Evolutionary conservation across 2,329 filamentous ascomycete species (phyloP), one percentile per base, ranked within the genome.

Genomic region (Colletotrichum euphorbiae): DNA sequence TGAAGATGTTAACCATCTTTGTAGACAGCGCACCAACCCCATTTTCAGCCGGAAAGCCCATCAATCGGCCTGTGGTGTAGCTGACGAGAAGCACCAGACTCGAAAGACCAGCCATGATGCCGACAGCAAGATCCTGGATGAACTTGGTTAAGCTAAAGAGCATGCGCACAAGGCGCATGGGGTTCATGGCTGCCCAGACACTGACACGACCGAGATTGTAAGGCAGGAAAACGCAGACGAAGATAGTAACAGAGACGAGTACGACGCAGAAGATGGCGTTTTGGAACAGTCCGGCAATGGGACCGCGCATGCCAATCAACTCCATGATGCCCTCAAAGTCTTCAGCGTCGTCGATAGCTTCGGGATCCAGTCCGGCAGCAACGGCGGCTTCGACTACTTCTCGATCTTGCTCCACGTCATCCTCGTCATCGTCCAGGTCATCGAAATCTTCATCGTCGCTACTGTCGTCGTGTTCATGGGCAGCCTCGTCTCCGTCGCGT

Each of bases 271-370:
- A 99, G 15, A 98, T 90, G 62, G 93, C 94, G 73, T 99, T 99
- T 75, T 99, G 96, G 72, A 98, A 89, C 6, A 99, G 86, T 3
- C 93, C 94, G 13, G 91, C 91, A 3, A 99, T 85, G 0, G 96
- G 96, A 0, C 96, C 96, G 75, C 97, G 93, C 92, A 99, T 97
- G 42, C 96, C 96, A 67, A 99, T 91, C 15, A 99, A 87, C 77
- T 99, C 96, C 83, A 99, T 90, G 59, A 99, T 93, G 0, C 96
- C 96, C 77, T 99, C 96, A 15, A 99, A 89, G 75, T 99, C 96
- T 79, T 99, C 96, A 9, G 92, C 92, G 72, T 98, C 92, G 48
- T 94, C 92, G 46, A 93, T 86, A 9, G 90, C 91, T 72, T 93
- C 90, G 61, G 89, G 86, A 62, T 97, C 93, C 40, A 95, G 82